phyloP scores from a whole-genome alignment of 2,329 filamentous ascomycete genomes.

The Scleromitrula shiraiana region DNA sequence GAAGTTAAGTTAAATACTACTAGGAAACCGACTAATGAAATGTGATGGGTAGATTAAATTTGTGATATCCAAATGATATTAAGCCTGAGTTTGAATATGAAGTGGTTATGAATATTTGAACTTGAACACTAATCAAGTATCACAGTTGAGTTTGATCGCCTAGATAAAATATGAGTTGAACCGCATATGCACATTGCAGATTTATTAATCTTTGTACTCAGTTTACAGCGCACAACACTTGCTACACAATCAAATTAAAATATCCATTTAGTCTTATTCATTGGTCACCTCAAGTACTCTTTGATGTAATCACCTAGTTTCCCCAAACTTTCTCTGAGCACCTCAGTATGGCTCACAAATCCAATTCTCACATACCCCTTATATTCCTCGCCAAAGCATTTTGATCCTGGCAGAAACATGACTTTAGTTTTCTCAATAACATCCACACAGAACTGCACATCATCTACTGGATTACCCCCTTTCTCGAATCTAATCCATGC shows the following conservation, averaged over 20 bases:
- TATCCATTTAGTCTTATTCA: not conserved
- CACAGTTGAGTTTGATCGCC: too few relatives aligned
- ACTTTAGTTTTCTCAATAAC: conserved; percentile 63
- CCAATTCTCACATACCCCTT: conserved; percentile 70
- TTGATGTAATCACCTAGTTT: conserved; percentile 23
- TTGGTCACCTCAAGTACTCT: conserved; percentile 13
- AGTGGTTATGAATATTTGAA: too few relatives aligned
- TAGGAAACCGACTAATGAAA: too few relatives aligned
- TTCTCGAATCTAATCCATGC: conserved; percentile 60
- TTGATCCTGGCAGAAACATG: conserved; percentile 64
- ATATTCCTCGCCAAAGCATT: conserved; percentile 68
- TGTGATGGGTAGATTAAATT: too few relatives aligned
- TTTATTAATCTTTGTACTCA: too few relatives aligned
- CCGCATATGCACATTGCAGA: too few relatives aligned
- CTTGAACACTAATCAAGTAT: too few relatives aligned
- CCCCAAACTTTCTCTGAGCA: conserved; percentile 59
- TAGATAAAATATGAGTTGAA: too few relatives aligned
- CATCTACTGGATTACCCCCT: conserved; percentile 51
- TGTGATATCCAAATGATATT: too few relatives aligned
- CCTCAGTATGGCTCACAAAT: conserved; percentile 62
- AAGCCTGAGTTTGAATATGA: too few relatives aligned
- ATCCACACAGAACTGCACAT: conserved; percentile 62
- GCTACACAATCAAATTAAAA: not conserved
- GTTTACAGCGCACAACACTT: too few relatives aligned
- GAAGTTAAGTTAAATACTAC: too few relatives aligned